A percentile compares a stretch with the other conserved stretches of the same genome.
These are phyloP conservation scores for Phytophthora citricola DNA, from an alignment of 352 stramenopile species.

Conservation along the genomic window DNA sequence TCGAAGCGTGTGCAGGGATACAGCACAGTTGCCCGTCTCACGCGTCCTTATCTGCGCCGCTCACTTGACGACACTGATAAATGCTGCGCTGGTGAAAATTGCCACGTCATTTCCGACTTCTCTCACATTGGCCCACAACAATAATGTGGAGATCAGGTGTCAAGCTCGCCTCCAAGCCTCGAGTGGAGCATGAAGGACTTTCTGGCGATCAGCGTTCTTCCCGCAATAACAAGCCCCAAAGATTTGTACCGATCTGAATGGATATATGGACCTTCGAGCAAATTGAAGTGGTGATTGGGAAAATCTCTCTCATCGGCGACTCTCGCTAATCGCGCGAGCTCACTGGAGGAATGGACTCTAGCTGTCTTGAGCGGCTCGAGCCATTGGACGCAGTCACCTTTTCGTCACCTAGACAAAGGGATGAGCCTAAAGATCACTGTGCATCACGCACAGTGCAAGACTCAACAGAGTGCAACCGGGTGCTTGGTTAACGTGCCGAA, in stretches of 20 bases:
- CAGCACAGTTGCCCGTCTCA: too few relatives aligned
- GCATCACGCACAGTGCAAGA: neutral
- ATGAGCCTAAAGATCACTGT: too few relatives aligned
- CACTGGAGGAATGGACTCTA: slow-evolving; percentile 4
- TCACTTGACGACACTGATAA: neutral
- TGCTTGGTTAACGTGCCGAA: neutral
- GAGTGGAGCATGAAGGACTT: slow-evolving; percentile 1
- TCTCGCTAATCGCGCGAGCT: neutral
- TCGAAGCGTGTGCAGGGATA: too few relatives aligned
- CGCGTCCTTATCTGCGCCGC: neutral
- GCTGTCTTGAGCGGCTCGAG: neutral
- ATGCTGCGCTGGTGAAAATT: neutral
- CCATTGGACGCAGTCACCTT: neutral
- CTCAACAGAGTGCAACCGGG: slow-evolving; percentile 5
- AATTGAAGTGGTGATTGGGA: slow-evolving; percentile 1
- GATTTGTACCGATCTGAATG: too few relatives aligned
- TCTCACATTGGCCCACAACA: neutral
- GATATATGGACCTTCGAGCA: neutral
- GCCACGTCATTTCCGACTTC: neutral
- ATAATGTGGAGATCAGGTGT: neutral
- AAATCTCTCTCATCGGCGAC: neutral
- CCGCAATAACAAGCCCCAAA: neutral
- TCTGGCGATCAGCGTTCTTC: neutral
- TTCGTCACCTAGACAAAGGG: too few relatives aligned
- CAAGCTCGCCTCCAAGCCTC: neutral